phyloP scores from a whole-genome alignment of 1,284 basidiomycete species.

The Ganoderma sp. region DNA sequence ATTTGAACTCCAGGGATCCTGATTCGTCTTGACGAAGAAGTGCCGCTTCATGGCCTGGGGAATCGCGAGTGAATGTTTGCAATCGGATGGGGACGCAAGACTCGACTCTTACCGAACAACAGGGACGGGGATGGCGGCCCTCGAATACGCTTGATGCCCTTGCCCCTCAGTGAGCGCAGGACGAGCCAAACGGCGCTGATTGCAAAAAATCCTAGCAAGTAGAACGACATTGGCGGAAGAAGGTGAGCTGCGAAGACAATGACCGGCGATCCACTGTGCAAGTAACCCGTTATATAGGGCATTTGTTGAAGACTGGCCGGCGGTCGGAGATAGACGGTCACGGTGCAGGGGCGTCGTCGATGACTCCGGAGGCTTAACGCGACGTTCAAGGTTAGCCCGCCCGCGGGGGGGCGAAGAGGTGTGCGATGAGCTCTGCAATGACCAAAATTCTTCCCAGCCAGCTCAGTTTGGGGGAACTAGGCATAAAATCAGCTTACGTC shows the following conservation, averaged over 20 bases:
- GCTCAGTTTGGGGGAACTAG: not conserved
- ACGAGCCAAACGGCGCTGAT: not conserved
- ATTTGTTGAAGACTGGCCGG: not conserved
- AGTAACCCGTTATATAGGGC: not conserved
- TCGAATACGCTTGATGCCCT: conserved; percentile 1
- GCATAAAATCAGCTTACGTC: not conserved
- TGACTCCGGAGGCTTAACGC: not conserved
- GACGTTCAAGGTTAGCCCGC: not conserved
- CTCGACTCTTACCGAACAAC: conserved; percentile 1
- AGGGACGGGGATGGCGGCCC: conserved; percentile 8
- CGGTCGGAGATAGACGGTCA: not conserved
- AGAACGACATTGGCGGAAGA: conserved; percentile 5
- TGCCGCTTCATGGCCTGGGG: conserved; percentile 25
- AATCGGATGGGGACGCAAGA: not conserved
- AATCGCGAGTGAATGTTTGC: not conserved
- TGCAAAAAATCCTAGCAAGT: not conserved
- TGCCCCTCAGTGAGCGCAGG: not conserved
- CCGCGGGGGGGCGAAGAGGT: not conserved
- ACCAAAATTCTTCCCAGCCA: not conserved
- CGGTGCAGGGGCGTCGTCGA: not conserved
- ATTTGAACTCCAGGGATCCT: conserved; percentile 33
- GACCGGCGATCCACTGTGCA: not conserved
- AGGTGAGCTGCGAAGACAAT: not conserved
- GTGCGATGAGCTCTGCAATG: not conserved
- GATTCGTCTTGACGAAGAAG: conserved; percentile 28